phyloP scores from a whole-genome alignment of 169 alveolate genomes.

The Cystoisospora suis region DNA sequence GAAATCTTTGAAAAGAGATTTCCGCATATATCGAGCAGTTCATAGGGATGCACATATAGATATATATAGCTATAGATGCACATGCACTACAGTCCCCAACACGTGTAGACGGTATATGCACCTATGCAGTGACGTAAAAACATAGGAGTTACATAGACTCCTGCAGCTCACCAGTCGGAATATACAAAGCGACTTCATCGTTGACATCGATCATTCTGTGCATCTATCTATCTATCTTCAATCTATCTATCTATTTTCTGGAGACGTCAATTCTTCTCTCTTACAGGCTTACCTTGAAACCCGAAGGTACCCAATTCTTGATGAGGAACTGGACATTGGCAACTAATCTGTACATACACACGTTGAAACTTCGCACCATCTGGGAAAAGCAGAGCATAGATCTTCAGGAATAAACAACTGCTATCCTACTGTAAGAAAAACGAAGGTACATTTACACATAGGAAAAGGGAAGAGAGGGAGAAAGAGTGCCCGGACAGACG shows the following conservation, averaged over 20 bases:
- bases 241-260: no score
- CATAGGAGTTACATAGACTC: background rate
- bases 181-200: no score
- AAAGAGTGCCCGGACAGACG: no score
- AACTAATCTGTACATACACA: conserved; percentile 26
- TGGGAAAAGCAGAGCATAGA: background rate
- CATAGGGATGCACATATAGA: background rate
- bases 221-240: no score
- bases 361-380: background rate
- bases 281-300: conserved; percentile 26
- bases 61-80: background rate
- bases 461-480: no score
- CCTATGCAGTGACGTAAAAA: background rate
- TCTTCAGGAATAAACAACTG: background rate
- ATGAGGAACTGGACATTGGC: conserved; percentile 42
- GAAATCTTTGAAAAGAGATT: no score
- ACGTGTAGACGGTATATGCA: background rate
- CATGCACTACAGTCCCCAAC: background rate
- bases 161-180: no score
- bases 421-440: background rate
- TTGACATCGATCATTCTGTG: no score
- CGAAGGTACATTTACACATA: background rate
- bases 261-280: no score
- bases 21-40: no score
- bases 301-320: conserved; percentile 60